Conservation (phyloP, 352 stramenopile species). For the Blastocystis sp. region DNA sequence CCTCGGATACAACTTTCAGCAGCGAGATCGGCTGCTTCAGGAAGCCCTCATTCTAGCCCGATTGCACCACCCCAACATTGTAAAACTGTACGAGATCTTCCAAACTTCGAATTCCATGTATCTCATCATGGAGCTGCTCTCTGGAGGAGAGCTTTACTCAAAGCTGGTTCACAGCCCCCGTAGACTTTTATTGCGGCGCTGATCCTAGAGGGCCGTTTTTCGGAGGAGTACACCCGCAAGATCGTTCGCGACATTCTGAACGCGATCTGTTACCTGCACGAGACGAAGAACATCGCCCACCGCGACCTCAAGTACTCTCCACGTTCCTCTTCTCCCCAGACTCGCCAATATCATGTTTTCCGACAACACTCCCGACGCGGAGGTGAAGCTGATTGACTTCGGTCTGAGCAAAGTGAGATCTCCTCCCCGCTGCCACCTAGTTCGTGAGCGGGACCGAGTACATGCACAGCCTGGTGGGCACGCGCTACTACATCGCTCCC, state of each 20-base stretch:
- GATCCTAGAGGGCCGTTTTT: constrained; percentile 61
- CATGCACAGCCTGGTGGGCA: constrained; percentile 63
- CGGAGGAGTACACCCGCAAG: constrained; percentile 38
- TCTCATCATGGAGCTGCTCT: constrained; percentile 49
- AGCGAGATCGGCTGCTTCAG: constrained; percentile 36
- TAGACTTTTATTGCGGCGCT: neutral
- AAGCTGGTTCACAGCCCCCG: constrained; percentile 38
- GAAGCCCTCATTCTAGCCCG: constrained; percentile 45
- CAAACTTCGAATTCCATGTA: constrained; percentile 50
- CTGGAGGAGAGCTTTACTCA: constrained; percentile 35
- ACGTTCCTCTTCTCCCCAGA: constrained; percentile 63
- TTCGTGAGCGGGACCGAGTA: constrained; percentile 75
- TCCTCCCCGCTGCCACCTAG: neutral
- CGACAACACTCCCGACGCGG: constrained; percentile 61
- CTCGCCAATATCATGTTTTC: constrained; percentile 69
- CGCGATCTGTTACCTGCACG: constrained; percentile 51
- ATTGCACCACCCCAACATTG: constrained; percentile 56
- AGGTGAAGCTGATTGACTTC: constrained; percentile 74
- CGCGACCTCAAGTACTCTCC: constrained; percentile 38
- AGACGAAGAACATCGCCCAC: constrained; percentile 53
- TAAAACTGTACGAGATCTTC: constrained; percentile 55
- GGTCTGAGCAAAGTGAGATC: constrained; percentile 70
- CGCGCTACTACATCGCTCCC: constrained; percentile 81
- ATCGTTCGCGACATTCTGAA: constrained; percentile 54
- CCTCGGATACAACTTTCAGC: constrained; percentile 16